Base-by-base conservation (phyloP, 331 rosid genomes). In the Rhamnella rubrinervis region DNA sequence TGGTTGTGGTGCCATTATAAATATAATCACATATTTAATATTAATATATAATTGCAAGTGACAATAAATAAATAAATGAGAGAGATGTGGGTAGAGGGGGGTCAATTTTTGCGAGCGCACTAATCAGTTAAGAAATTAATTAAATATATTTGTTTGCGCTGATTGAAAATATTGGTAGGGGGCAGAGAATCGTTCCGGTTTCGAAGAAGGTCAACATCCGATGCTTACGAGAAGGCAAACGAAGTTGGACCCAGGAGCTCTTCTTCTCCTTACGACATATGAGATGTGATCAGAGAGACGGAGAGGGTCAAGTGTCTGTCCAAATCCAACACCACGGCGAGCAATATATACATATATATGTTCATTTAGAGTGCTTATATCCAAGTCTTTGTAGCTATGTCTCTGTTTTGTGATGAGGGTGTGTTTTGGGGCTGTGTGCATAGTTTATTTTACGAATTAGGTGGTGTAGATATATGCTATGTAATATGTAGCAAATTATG, bases 221-320 rank as follows among this genome's bases (percentile, higher is more conserved):
- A 92, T 57, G 89, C 87, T 2, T 84, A 71, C 70, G 86, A 82
- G 83, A 89, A 89, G 84, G 70, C 84, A 19, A 63, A 53, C 70
- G 74, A 71, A 58, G 77, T 38, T 78, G 73, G 90, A 89, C 64
- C 85, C 38, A 65, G 77, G 78, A 78, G 72, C 85, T 12, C 92
- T 82, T 13, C 88, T 78, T 55, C 95, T 87, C 74, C 96, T 85
- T 88, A 70, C 78, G 91, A 92, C 78, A 88, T 81, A 81, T 89
- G 92, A 92, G 75, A 63, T 78, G 62, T 82, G 83, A 85, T 44
- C 10, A 57, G 14, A 12, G 35, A 51, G 52, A 1, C 23, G 1
- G 23, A 23, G 23, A 23, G 23, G 1, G 23, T 23, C 1, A 1
- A 23, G 52, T 49, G 59, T 52, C 52, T 69, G 59, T 37, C 51